Evolutionary conservation across 371 early-diverging fungal genomes (phyloP).

Genomic region (Rhizopus sp.): DNA sequence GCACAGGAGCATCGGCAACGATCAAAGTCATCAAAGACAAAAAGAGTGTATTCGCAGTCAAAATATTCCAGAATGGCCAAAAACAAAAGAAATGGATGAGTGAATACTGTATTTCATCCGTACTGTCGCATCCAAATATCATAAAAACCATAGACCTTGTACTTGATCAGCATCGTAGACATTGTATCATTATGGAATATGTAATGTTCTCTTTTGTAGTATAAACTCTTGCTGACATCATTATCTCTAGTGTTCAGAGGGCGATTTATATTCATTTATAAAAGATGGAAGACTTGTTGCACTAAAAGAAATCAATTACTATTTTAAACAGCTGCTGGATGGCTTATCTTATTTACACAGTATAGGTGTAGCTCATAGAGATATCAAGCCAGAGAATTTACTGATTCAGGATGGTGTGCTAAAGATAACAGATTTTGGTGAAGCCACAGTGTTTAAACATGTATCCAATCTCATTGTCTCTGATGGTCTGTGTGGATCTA

Average conservation of each 20-base stretch:
- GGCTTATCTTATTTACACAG: slow-evolving; percentile 96
- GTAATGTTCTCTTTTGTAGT: slow-evolving; percentile 26
- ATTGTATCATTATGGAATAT: slow-evolving; percentile 73
- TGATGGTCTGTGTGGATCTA: slow-evolving; percentile 82
- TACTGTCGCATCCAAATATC: slow-evolving; percentile 67
- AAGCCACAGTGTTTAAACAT: slow-evolving; percentile 87
- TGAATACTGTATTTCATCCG: slow-evolving; percentile 73
- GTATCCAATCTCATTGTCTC: slow-evolving; percentile 64
- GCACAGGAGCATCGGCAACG: slow-evolving; percentile 32
- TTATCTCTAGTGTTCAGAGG: slow-evolving; percentile 55
- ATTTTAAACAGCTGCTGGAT: slow-evolving; percentile 87
- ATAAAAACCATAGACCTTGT: slow-evolving; percentile 73
- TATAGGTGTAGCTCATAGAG: slow-evolving; percentile 87
- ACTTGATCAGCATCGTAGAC: slow-evolving; percentile 50
- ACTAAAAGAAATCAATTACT: slow-evolving; percentile 48
- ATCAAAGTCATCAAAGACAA: slow-evolving; percentile 10
- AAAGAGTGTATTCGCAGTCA: slow-evolving; percentile 27
- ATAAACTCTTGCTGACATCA: slow-evolving; percentile 1
- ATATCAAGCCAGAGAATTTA: slow-evolving; percentile 92
- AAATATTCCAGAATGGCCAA: slow-evolving; percentile 64
- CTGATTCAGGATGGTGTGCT: slow-evolving; percentile 79
- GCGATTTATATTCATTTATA: slow-evolving; percentile 58
- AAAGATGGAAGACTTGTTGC: slow-evolving; percentile 34
- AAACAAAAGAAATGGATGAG: slow-evolving; percentile 67
- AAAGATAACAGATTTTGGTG: slow-evolving; percentile 98